Evolutionary conservation across 768 basidiomycete species (phyloP).

Genomic region (Tricholoma sp.): DNA sequence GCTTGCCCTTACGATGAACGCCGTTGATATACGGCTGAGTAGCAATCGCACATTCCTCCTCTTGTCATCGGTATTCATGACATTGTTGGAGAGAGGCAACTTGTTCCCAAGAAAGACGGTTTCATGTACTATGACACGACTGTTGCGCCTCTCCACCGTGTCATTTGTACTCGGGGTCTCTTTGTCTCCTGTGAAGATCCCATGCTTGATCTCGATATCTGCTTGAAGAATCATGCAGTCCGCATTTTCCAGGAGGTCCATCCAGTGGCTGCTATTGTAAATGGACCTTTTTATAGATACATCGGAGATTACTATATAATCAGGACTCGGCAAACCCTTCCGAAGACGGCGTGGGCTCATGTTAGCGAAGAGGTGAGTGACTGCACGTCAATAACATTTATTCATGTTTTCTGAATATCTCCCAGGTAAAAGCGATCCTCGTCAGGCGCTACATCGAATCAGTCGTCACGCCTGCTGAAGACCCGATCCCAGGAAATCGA

Average conservation of each 20-base stretch:
- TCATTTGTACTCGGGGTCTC: conserved; percentile 6
- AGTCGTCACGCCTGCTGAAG: background rate
- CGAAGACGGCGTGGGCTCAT: conserved; percentile 4
- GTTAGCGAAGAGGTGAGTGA: conserved; percentile 5
- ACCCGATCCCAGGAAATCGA: conserved; percentile 2
- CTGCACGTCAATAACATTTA: background rate
- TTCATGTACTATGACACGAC: conserved; percentile 12
- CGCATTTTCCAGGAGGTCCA: conserved; percentile 11
- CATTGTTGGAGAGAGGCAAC: conserved; percentile 2
- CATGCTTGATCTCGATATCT: background rate
- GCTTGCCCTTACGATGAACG: too few species aligned
- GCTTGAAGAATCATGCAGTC: conserved; percentile 11
- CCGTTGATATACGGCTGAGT: background rate
- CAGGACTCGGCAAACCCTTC: conserved; percentile 6
- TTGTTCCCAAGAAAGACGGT: conserved; percentile 4
- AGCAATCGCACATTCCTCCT: conserved; percentile 5
- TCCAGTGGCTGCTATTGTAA: background rate
- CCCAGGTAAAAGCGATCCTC: conserved; percentile 10
- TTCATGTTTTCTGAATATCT: background rate
- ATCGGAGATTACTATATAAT: conserved; percentile 12
- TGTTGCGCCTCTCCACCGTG: conserved; percentile 1
- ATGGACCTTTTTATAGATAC: conserved; percentile 10
- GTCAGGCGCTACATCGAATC: conserved; percentile 7
- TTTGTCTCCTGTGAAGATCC: conserved; percentile 1
- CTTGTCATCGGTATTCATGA: conserved; percentile 11